phyloP scores from a whole-genome alignment of 106 monocot genomes.

The Chionographis japonica region DNA sequence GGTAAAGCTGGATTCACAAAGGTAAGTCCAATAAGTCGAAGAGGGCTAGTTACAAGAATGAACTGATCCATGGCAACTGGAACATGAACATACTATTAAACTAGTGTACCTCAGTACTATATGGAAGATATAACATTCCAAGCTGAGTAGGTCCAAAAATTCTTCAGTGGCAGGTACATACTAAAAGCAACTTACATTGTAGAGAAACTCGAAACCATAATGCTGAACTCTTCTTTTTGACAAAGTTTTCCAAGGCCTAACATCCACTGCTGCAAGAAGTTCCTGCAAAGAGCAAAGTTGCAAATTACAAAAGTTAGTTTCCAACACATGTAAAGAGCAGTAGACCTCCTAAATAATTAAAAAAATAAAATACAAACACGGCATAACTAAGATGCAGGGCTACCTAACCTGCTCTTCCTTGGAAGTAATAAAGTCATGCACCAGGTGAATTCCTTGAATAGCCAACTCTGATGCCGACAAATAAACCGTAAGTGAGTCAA shows the following conservation, averaged over 20 bases:
- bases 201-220: conserved; percentile 92
- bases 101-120: too few species aligned
- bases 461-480: conserved; percentile 55
- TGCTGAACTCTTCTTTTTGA: conserved; percentile 97
- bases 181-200: conserved; percentile 57
- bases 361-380: neutral
- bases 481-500: conserved; percentile 48
- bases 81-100: neutral
- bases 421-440: conserved; percentile 63
- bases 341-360: neutral
- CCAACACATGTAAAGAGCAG: neutral
- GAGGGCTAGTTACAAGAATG: too few species aligned
- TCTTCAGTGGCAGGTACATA: conserved; percentile 1
- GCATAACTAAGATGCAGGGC: neutral
- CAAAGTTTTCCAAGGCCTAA: conserved; percentile 73
- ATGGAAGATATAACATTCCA: neutral
- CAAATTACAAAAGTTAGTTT: neutral
- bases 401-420: conserved; percentile 71
- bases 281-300: conserved; percentile 31
- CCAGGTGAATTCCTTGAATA: conserved; percentile 74
- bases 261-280: conserved; percentile 77
- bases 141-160: neutral
- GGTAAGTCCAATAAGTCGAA: too few species aligned
- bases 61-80: too few species aligned
- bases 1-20: too few species aligned